phyloP scores from a whole-genome alignment of 1,284 basidiomycete genomes.

The Cronartium quercuum region DNA sequence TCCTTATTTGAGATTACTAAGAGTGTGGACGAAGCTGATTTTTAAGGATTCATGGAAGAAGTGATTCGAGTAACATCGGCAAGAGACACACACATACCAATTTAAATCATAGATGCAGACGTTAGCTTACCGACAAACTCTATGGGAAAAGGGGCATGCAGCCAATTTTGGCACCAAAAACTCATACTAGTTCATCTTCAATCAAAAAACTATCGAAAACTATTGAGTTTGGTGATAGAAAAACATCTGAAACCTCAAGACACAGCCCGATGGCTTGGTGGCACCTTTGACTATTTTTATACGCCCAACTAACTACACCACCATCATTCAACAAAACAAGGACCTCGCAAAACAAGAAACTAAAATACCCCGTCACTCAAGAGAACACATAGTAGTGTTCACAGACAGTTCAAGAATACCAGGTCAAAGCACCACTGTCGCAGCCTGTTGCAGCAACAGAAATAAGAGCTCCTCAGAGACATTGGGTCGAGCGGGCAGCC shows the following conservation, averaged over 20 bases:
- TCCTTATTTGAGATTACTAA: not conserved
- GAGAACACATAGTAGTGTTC: not conserved
- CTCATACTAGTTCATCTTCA: not conserved
- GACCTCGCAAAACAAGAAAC: not conserved
- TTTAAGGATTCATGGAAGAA: not conserved
- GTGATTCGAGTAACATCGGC: not conserved
- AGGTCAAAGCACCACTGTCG: not conserved
- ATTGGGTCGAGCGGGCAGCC: no score
- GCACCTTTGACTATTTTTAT: not conserved
- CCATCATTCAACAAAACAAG: not conserved
- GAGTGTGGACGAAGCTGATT: not conserved
- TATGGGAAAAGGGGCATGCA: not conserved
- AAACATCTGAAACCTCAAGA: not conserved
- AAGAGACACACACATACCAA: not conserved
- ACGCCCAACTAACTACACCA: not conserved
- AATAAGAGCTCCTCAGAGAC: not conserved
- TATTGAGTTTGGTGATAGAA: not conserved
- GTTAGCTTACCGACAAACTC: not conserved
- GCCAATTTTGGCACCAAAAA: not conserved
- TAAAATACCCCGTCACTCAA: not conserved
- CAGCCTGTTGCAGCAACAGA: not conserved
- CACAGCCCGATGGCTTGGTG: not conserved
- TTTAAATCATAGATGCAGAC: not conserved
- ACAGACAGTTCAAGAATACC: not conserved
- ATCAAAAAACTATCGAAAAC: not conserved